phyloP scores from a whole-genome alignment of 1,284 basidiomycete species.

The Naganishia albida region DNA sequence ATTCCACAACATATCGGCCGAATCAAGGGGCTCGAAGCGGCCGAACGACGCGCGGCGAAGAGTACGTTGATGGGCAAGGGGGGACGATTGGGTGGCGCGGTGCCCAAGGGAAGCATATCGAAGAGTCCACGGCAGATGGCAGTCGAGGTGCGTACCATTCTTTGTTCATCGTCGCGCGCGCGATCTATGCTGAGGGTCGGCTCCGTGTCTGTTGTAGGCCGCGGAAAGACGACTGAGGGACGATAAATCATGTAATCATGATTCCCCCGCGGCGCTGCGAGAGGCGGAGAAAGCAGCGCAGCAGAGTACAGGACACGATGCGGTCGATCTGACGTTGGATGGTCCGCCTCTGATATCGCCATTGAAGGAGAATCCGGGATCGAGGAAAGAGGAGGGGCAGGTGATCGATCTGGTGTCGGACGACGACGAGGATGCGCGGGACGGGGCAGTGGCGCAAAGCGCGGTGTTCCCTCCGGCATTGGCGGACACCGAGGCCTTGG shows the following conservation, averaged over 20 bases:
- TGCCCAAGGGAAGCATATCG: slow-evolving; percentile 43
- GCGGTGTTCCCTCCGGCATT: slow-evolving; percentile 20
- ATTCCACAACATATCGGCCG: slow-evolving; percentile 66
- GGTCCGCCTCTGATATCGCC: slow-evolving; percentile 26
- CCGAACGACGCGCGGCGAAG: slow-evolving; percentile 65
- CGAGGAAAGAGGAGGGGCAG: neutral
- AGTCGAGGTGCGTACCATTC: slow-evolving; percentile 63
- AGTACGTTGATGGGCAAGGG: slow-evolving; percentile 61
- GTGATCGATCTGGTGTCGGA: slow-evolving; percentile 16
- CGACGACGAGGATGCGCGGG: neutral
- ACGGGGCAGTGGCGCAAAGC: neutral
- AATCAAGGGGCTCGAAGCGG: slow-evolving; percentile 68
- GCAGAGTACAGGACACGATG: slow-evolving; percentile 65
- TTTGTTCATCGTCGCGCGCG: neutral
- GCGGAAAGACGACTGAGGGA: slow-evolving; percentile 73
- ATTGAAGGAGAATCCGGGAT: slow-evolving; percentile 11
- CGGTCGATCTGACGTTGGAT: slow-evolving; percentile 57
- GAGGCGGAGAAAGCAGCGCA: slow-evolving; percentile 70
- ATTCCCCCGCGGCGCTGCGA: slow-evolving; percentile 59
- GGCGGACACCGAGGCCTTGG: slow-evolving; percentile 14
- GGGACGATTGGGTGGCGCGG: slow-evolving; percentile 54
- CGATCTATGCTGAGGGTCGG: neutral
- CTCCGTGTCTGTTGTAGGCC: slow-evolving; percentile 59
- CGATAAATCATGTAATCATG: slow-evolving; percentile 68
- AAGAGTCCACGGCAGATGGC: slow-evolving; percentile 70